Evolutionary conservation across 139 green algal species (phyloP).

Genomic region (Chlorella sp.): DNA sequence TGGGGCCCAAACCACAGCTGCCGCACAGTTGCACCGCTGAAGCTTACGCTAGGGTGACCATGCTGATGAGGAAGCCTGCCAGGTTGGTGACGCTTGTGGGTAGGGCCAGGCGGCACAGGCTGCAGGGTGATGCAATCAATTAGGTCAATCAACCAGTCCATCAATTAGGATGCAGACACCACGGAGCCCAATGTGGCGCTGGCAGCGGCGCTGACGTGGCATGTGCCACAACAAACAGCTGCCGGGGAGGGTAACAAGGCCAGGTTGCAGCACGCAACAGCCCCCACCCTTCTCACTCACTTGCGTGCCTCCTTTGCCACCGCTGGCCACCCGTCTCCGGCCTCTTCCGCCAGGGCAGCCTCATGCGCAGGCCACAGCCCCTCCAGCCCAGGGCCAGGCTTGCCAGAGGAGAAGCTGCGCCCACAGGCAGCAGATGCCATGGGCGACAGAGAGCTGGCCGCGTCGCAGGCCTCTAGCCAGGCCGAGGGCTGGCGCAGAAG

Average conservation of each 20-base stretch:
- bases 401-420: not conserved
- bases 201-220: not conserved
- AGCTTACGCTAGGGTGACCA: constrained; percentile 24
- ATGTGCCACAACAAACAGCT: not conserved
- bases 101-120: constrained; percentile 19
- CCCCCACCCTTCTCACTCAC: not conserved
- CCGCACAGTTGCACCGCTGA: no score
- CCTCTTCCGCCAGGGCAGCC: not conserved
- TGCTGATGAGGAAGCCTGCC: not conserved
- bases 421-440: not conserved
- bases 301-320: not conserved
- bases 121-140: not conserved
- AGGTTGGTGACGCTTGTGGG: constrained; percentile 31
- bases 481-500: not conserved
- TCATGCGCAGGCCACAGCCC: not conserved
- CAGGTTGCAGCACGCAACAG: no score
- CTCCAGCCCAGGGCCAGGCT: no score
- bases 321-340: not conserved
- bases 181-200: not conserved
- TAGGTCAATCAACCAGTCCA: no score
- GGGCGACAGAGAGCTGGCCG: not conserved
- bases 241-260: no score
- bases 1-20: no score
- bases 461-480: not conserved
- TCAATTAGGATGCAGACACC: no score